These are phyloP conservation scores for Fusarium euwallaceae DNA, from an alignment of 2,329 filamentous ascomycete species.

Conservation along the genomic window DNA sequence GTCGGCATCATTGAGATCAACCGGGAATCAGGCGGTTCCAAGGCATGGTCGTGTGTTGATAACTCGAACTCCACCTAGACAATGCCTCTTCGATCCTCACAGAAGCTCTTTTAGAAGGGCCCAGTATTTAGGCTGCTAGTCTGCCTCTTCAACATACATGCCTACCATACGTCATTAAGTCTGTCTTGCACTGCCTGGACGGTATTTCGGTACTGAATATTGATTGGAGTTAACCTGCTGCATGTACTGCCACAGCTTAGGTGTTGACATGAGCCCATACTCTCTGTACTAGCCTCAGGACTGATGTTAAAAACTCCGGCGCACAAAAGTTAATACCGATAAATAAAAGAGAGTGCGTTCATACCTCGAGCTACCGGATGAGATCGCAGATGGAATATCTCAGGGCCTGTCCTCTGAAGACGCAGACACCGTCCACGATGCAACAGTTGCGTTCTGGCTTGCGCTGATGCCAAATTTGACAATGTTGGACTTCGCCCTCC, in stretches of 20 bases:
- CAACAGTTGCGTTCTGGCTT: not conserved
- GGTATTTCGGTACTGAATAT: too few species aligned
- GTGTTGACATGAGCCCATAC: too few species aligned
- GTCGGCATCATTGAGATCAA: not conserved
- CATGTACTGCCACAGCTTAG: too few species aligned
- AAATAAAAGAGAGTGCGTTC: not conserved
- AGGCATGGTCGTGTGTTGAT: not conserved
- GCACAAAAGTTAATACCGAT: too few species aligned
- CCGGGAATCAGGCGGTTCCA: not conserved
- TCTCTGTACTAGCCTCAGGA: not conserved
- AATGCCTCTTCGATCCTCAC: not conserved
- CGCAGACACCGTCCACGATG: not conserved
- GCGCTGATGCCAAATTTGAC: not conserved
- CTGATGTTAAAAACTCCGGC: not conserved
- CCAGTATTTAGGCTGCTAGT: not conserved
- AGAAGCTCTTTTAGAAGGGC: not conserved
- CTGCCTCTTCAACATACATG: not conserved
- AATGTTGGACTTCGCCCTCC: not conserved
- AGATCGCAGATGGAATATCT: not conserved
- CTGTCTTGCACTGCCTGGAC: too few species aligned
- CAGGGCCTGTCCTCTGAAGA: not conserved
- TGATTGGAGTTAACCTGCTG: too few species aligned
- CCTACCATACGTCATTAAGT: too few species aligned
- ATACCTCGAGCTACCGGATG: not conserved
- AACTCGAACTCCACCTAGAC: not conserved